Base-by-base conservation (phyloP, 441 rosid genomes). In the Flueggea neowawraea region DNA sequence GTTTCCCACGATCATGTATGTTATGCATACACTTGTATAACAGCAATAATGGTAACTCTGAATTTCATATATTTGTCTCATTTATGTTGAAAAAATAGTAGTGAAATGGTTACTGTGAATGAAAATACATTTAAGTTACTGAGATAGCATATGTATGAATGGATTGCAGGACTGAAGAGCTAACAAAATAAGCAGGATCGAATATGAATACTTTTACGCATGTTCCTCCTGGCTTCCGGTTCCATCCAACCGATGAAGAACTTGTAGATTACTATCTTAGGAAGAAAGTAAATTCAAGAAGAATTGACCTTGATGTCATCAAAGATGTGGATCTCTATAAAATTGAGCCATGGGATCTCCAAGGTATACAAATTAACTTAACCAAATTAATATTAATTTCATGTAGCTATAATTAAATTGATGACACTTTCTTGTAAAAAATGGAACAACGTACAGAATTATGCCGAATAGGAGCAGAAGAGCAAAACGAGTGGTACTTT, bases 341-440 rank as follows among this genome's bases (percentile, higher is more conserved):
- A 74, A 95, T 95, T 55, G 99, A 95, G 76, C 99, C 99, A 65
- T 92, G 99, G 99, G 98, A 95, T 83, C 98, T 95, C 58, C 95
- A 88, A 88, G 99, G 99, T 92, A 67, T 4, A 2, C 8, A 33
- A 32, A 9, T 33, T 11, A 15, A 55, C 36, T 55, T 54, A 13
- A 8, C n/a, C 15, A 55, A 55, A 22, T 54, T 16, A 17, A 17
- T 12, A 17, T 12, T 15, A 16, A 13, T 16, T 16, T 10, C 12
- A n/a, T n/a, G 15, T 5, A 36, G 9, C 41, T 8, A 5, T 36
- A 5, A 36, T 36, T 22, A 22, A 36, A 36, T 5, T 36, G 4
- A 36, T 36, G 6, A 36, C 9, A 5, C 50, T 47, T 10, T 47
- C 9, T 47, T 10, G 2, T 14, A 2, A 47, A 47, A 11, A 14